These are phyloP conservation scores for Phytophthora podocarpi DNA, from an alignment of 352 stramenopile genomes.

Conservation along the genomic window DNA sequence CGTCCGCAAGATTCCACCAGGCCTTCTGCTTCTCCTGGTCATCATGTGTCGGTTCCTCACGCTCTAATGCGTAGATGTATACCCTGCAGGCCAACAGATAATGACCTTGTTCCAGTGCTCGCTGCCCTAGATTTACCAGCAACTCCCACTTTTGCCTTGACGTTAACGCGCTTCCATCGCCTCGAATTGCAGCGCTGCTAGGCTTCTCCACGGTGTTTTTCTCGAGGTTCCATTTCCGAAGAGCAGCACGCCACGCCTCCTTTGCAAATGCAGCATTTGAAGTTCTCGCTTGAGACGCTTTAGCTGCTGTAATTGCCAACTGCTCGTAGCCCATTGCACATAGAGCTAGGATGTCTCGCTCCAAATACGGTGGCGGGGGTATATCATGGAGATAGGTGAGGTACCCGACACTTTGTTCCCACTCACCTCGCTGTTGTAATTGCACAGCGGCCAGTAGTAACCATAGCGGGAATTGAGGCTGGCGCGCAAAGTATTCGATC, in stretches of 20 bases:
- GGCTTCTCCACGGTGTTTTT: conserved; percentile 9
- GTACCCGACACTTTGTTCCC: conserved; percentile 64
- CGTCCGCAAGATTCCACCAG: conserved; percentile 67
- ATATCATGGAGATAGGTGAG: conserved; percentile 65
- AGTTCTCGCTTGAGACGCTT: neutral
- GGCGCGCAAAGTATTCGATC: conserved; percentile 59
- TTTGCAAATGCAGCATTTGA: conserved; percentile 20
- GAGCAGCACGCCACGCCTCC: conserved; percentile 64
- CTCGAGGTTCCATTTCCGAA: conserved; percentile 59
- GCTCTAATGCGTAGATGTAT: conserved; percentile 55
- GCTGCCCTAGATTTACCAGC: conserved; percentile 53
- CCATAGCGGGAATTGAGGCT: conserved; percentile 55
- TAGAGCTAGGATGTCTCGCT: conserved; percentile 63
- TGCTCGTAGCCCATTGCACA: conserved; percentile 63
- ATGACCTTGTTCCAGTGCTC: conserved; percentile 49
- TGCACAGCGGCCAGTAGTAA: conserved; percentile 65
- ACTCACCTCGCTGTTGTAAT: conserved; percentile 60
- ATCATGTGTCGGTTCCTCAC: neutral
- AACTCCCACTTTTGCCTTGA: conserved; percentile 51
- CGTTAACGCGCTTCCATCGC: neutral
- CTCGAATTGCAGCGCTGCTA: conserved; percentile 6
- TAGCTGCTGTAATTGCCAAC: neutral
- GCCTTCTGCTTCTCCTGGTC: conserved; percentile 23
- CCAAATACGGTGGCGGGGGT: conserved; percentile 49
- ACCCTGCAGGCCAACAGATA: conserved; percentile 55